Conservation (phyloP, 2,329 filamentous ascomycete genomes). For the Hypoxylon sp. region DNA sequence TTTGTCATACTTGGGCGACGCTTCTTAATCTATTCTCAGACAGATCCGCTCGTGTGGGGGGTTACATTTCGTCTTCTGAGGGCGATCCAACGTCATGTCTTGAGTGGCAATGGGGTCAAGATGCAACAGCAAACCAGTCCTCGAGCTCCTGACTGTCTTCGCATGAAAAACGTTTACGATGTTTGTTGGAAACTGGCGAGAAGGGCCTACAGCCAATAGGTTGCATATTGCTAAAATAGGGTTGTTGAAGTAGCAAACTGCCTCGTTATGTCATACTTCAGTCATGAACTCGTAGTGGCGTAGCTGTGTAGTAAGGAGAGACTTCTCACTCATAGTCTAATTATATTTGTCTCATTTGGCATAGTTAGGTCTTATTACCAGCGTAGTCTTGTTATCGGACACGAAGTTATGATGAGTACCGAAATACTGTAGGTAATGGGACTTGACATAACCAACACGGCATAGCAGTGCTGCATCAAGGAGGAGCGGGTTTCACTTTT, state of each 20-base stretch:
- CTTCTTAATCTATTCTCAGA: constrained; percentile 33
- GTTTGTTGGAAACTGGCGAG: constrained; percentile 9
- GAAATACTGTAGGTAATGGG: constrained; percentile 23
- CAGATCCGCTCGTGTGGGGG: constrained; percentile 33
- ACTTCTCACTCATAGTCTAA: background rate
- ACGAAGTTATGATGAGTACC: constrained; percentile 20
- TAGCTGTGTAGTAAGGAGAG: constrained; percentile 2
- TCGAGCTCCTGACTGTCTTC: constrained; percentile 12
- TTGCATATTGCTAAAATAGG: background rate
- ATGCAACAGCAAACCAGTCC: constrained; percentile 31
- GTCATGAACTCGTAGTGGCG: constrained; percentile 16
- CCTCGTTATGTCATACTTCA: constrained; percentile 15
- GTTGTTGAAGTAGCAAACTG: constrained; percentile 18
- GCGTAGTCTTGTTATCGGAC: constrained; percentile 12
- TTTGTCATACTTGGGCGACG: constrained; percentile 24
- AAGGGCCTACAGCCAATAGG: constrained; percentile 12
- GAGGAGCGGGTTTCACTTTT: constrained; percentile 35
- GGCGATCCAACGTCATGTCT: constrained; percentile 37
- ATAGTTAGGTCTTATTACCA: constrained; percentile 2
- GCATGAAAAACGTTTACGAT: constrained; percentile 14
- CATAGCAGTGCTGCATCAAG: constrained; percentile 25
- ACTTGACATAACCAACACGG: constrained; percentile 24
- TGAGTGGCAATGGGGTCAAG: constrained; percentile 20
- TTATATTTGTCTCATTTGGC: constrained; percentile 18
- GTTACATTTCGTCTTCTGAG: constrained; percentile 37